Evolutionary conservation across 2,329 filamentous ascomycete genomes (phyloP), one percentile per base, ranked within the genome.

Genomic region (Xenosphaeropsis pyriputrescens): DNA sequence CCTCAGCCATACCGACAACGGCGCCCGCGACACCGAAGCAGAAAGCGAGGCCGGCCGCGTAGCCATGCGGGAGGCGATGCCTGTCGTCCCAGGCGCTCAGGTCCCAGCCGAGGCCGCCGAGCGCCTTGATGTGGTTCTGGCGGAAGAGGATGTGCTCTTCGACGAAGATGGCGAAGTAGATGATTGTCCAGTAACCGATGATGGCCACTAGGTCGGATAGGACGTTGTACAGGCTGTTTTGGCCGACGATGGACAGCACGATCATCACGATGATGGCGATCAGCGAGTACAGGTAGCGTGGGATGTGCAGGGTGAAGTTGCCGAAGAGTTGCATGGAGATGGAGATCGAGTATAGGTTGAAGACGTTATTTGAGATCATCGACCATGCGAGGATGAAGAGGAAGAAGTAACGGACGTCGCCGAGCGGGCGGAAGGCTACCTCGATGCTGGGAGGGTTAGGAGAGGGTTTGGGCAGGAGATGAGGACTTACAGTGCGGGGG

Each of bases 1-100:
- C 56, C 56, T 85, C 79, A 14, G 69, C 69, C 76, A 85, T 85
- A 6, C 80, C 79, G 6, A 72, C 61, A 2, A 81, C 65, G 48
- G 80, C 77, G 12, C 80, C 80, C 9, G 67, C 63, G 30, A 79
- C 58, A 37, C 80, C 80, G 39, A 70, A 69, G 48, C 62, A 62
- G 54, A 84, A 84, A 0, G 79, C 75, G 2, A 64, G 46, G 8
- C 75, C 47, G 4, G 79, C 78, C 0, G 79, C 77, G 35, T 79
- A 63, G 8, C 78, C 73, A 0, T 70, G 64, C 0, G 79, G 79
- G 0, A 85, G 65, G 12, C 22, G 22, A 9, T 26, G 22, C 12
- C 22, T 26, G 22, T 26, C 22, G 12, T 26, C 22, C 22, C 22
- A 26, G 22, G 8, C 22, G 22, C 5, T 26, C 22, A 26, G 8